Evolutionary conservation across 176 grass and related monocot species (phyloP), one percentile per base, ranked within the genome.

Genomic region (Oryza meridionalis): DNA sequence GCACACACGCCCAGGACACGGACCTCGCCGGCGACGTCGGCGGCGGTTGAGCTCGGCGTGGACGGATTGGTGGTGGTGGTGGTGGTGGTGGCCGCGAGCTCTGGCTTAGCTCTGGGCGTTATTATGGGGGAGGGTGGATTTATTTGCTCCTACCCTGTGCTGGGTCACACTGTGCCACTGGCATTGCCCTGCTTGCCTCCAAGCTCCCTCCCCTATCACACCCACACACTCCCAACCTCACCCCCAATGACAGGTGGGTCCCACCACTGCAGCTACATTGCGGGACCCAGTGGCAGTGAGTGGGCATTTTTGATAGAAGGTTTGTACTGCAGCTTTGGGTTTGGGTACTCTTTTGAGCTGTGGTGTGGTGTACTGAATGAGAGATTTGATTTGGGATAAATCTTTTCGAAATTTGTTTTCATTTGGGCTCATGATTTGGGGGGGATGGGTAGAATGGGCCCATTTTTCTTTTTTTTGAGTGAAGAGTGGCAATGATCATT

Each of bases 61-160:
- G 42, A 43, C 24, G 68, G 46, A 64, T 45, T 46, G 77, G 58
- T 73, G 81, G 58, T 70, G 77, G 65, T 43, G 79, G 63, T 46
- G 77, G 58, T 73, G 81, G 58, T 70, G 77, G 65, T 43, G 79
- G 63, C 26, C 26, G 78, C 12, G 45, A 19, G 42, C 78, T 80
- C 73, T 72, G 42, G 53, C 55, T 69, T 46, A 69, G 43, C 88
- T 86, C 69, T 75, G 84, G 88, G 88, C 81, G 80, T 86, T 86
- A 90, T 83, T 79, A 90, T 63, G 88, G 73, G 73, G 29, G 29
- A 31, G 29, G 70, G 59, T 74, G 62, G 87, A 76, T 89, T 89
- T 89, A 85, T 81, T 69, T 77, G 65, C 74, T 31, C 12, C 50
- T 75, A 21, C 55, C 43, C 69, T 73, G 76, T 29, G 26, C 83